Conservation (phyloP, 2,329 filamentous ascomycete genomes). For the Xylaria sp. region DNA sequence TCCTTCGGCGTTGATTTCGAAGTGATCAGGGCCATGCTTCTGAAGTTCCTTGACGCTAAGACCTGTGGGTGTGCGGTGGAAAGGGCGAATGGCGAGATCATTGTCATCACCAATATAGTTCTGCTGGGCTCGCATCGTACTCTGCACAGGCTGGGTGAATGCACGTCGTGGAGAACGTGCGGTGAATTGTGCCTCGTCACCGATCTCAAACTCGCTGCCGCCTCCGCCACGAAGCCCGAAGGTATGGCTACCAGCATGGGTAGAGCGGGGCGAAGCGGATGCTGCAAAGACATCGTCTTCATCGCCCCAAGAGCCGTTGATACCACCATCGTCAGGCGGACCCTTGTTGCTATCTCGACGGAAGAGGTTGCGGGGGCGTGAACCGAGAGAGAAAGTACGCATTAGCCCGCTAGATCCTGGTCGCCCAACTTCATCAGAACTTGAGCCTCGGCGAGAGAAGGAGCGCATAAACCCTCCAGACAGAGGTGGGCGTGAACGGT, state of each 20-base stretch:
- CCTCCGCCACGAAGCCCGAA: slow-evolving; percentile 38
- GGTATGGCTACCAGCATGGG: slow-evolving; percentile 29
- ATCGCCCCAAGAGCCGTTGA: slow-evolving; percentile 60
- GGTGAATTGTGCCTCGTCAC: slow-evolving; percentile 64
- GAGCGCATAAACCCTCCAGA: slow-evolving; percentile 55
- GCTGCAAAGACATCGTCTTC: slow-evolving; percentile 43
- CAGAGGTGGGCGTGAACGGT: slow-evolving; percentile 55
- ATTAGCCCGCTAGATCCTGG: slow-evolving; percentile 49
- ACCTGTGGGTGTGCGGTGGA: slow-evolving; percentile 74
- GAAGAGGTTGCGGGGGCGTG: slow-evolving; percentile 48
- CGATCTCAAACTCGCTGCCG: slow-evolving; percentile 54
- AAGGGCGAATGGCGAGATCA: slow-evolving; percentile 39
- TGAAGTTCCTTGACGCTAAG: slow-evolving; percentile 66
- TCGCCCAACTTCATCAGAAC: slow-evolving; percentile 45
- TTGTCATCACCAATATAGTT: slow-evolving; percentile 13
- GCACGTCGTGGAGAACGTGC: slow-evolving; percentile 44
- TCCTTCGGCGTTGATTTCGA: slow-evolving; percentile 76
- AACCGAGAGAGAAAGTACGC: slow-evolving; percentile 66
- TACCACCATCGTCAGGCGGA: slow-evolving; percentile 55
- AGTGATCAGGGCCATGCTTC: slow-evolving; percentile 53
- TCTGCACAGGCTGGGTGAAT: slow-evolving; percentile 34
- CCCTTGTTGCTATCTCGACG: slow-evolving; percentile 50
- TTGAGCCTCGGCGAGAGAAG: slow-evolving; percentile 48
- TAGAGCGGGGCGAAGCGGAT: slow-evolving; percentile 28
- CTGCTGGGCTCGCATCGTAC: slow-evolving; percentile 19